A percentile compares a stretch with the other conserved stretches of the same genome.
These are phyloP conservation scores for Microbotryomycetes sp. DNA, from an alignment of 1,284 basidiomycete genomes.

Conservation along the genomic window DNA sequence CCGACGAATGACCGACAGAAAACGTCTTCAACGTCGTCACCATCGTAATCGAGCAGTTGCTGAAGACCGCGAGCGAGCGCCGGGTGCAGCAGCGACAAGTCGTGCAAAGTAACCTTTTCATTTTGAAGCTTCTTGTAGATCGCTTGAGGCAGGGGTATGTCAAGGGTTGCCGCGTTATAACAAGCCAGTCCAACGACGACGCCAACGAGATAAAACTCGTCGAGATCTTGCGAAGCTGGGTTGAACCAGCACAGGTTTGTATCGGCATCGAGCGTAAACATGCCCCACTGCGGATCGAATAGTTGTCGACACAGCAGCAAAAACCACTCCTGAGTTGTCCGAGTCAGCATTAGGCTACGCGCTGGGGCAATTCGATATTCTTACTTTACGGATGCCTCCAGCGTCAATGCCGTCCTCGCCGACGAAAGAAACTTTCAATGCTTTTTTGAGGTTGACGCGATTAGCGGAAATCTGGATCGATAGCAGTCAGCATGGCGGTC, in stretches of 20 bases:
- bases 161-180: conserved; percentile 34
- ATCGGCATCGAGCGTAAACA: conserved; percentile 33
- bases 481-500: neutral
- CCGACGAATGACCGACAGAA: conserved; percentile 33
- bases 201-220: conserved; percentile 35
- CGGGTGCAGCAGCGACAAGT: conserved; percentile 30
- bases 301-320: conserved; percentile 32
- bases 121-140: conserved; percentile 34
- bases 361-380: neutral
- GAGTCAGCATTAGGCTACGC: neutral
- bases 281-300: conserved; percentile 31
- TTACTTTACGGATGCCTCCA: neutral
- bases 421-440: conserved; percentile 31
- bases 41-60: conserved; percentile 23
- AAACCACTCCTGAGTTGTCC: conserved; percentile 38
- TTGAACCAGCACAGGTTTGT: conserved; percentile 35
- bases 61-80: conserved; percentile 27
- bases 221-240: conserved; percentile 30
- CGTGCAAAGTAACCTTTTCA: conserved; percentile 21
- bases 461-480: conserved; percentile 23
- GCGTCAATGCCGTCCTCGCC: conserved; percentile 36
- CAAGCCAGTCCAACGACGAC: conserved; percentile 32
- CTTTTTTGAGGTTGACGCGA: conserved; percentile 29
- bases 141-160: conserved; percentile 31
- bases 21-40: conserved; percentile 30